Evolutionary conservation across 192 early-diverging fungal genomes (phyloP).

Genomic region (Obelidium mucronatum): DNA sequence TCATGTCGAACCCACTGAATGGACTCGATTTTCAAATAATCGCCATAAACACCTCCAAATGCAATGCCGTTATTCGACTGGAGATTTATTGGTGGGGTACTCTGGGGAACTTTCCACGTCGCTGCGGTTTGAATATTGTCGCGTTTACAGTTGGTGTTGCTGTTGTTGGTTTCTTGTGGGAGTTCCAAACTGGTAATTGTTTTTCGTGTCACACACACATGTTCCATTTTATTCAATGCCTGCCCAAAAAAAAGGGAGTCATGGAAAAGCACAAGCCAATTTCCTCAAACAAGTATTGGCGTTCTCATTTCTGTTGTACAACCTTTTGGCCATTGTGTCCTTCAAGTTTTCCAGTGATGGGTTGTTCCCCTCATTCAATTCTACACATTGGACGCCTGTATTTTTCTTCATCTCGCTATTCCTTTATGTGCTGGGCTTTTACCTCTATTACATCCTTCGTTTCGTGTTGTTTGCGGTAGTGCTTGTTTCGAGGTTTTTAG

Average conservation of each 20-base stretch:
- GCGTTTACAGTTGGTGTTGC: background rate
- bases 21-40: slow-evolving; percentile 2
- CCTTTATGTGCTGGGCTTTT: background rate
- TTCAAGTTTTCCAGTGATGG: background rate
- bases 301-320: background rate
- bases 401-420: background rate
- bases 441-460: too few species aligned
- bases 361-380: background rate
- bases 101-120: slow-evolving; percentile 13
- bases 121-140: background rate
- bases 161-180: background rate
- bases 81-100: background rate
- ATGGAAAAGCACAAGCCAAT: background rate
- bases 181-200: background rate
- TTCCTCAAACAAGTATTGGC: background rate
- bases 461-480: too few species aligned
- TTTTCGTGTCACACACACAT: too few species aligned
- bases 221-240: too few species aligned
- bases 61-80: background rate
- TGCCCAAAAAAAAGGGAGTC: too few species aligned
- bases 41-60: background rate
- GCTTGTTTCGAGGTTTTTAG: too few species aligned
- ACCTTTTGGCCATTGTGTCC: background rate
- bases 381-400: background rate
- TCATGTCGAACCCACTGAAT: background rate